Conservation (phyloP, 176 grass and related monocot species). For the Oryza nivara region DNA sequence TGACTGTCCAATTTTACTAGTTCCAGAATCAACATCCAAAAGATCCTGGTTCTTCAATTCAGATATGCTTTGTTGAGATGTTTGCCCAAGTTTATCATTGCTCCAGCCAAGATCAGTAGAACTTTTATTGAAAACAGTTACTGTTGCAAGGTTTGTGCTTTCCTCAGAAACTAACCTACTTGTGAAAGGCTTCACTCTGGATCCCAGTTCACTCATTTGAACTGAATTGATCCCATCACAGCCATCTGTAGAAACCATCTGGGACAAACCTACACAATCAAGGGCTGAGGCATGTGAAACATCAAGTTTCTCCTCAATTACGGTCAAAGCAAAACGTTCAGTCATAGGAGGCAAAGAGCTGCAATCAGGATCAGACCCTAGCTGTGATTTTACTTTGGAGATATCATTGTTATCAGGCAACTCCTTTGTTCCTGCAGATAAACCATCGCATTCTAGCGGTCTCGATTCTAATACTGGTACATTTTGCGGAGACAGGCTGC, state of each 20-base stretch:
- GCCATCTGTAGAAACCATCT: slow-evolving; percentile 31
- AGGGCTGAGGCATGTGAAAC: slow-evolving; percentile 12
- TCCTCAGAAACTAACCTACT: slow-evolving; percentile 56
- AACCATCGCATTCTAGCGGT: slow-evolving; percentile 20
- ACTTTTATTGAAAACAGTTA: slow-evolving; percentile 43
- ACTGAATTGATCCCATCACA: slow-evolving; percentile 18
- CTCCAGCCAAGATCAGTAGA: slow-evolving; percentile 40
- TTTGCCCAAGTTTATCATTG: slow-evolving; percentile 44
- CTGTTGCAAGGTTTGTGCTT: slow-evolving; percentile 51
- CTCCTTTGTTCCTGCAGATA: slow-evolving; percentile 43
- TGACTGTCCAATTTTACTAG: slow-evolving; percentile 43
- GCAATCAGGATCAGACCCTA: slow-evolving; percentile 35
- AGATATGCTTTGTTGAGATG: slow-evolving; percentile 46
- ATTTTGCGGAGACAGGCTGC: slow-evolving; percentile 11
- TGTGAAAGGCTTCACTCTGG: slow-evolving; percentile 39
- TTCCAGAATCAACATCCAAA: slow-evolving; percentile 62
- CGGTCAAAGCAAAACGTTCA: slow-evolving; percentile 21
- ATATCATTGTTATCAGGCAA: slow-evolving; percentile 32
- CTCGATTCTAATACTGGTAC: slow-evolving; percentile 34
- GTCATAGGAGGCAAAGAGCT: slow-evolving; percentile 20
- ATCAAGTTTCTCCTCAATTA: slow-evolving; percentile 39
- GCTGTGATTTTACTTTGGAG: slow-evolving; percentile 39
- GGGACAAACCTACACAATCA: slow-evolving; percentile 31
- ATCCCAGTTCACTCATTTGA: slow-evolving; percentile 36
- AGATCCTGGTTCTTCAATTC: slow-evolving; percentile 50